Conservation (phyloP, 1,139 yeast species). For the Pichia sp. region DNA sequence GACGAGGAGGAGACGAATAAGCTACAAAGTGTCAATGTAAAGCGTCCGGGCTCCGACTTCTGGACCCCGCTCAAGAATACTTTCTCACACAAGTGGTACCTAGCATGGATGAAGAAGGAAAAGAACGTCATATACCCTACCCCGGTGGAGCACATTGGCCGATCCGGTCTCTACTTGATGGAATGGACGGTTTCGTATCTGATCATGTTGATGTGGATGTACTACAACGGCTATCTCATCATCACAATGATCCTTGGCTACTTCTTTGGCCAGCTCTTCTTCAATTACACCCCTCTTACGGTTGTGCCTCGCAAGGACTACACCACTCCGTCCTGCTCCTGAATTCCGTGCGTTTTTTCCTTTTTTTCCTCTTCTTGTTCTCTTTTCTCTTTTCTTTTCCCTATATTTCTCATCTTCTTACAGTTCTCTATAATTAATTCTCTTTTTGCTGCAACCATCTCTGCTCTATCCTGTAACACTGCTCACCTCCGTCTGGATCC, state of each 20-base stretch:
- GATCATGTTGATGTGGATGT: conserved; percentile 69
- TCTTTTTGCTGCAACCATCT: no score
- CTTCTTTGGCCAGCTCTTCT: conserved; percentile 51
- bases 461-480: no score
- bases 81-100: conserved; percentile 43
- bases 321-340: conserved; percentile 5
- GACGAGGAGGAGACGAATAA: background rate
- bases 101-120: conserved; percentile 22
- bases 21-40: background rate
- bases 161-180: conserved; percentile 47
- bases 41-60: conserved; percentile 19
- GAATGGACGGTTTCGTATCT: conserved; percentile 64
- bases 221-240: conserved; percentile 65
- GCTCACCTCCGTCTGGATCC: no score
- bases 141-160: conserved; percentile 46
- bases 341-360: background rate
- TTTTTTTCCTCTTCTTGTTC: background rate
- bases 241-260: conserved; percentile 63
- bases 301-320: conserved; percentile 10
- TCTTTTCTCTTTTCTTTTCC: background rate
- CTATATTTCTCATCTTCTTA: background rate
- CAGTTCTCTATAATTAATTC: no score
- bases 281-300: conserved; percentile 42
- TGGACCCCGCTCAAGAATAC: conserved; percentile 34
- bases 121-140: conserved; percentile 35